Evolutionary conservation across 148 eudicot species (phyloP), one percentile per base, ranked within the genome.

Genomic region (Rhododendron williamsianum): DNA sequence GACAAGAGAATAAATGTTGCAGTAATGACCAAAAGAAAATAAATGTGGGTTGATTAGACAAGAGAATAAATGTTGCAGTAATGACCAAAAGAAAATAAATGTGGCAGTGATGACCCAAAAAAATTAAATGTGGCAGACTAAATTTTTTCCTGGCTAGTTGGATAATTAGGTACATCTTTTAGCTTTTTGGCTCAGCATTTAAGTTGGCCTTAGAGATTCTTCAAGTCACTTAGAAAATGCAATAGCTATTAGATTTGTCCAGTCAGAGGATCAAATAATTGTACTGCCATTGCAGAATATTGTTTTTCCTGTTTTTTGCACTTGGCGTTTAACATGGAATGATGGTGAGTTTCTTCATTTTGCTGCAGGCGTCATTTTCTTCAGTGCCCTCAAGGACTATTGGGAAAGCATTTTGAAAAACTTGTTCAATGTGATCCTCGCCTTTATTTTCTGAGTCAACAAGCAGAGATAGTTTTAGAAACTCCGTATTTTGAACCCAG

Each of bases 351-450:
- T 49, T 76, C 60, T 48, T 84, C 18, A 76, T 82, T 80, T 84
- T 71, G 25, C 69, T 86, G 84, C 93, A 97, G 99, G 95, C 91
- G 89, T 38, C 99, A 97, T 88, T 92, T 89, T 87, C 89, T 97
- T 86, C 93, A 93, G 90, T 94, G 93, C 86, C 92, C 96, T 49
- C 93, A 87, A 85, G 99, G 98, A 38, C 90, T 91, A 84, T 80
- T 97, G 63, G 98, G 94, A 82, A 97, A 97, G 89, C 99, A 97
- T 88, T 95, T 95, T 92, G 98, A 97, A 83, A 97, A 97, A 88
- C 97, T 97, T 58, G 87, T 94, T 69, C 98, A 94, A 63, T 97
- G 98, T 88, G 99, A 97, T 91, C 98, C 94, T 82, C 99, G 98
- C 82, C 98, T 97, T 80, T 85, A 93, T 85, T 94, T 83, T 83